phyloP scores from a whole-genome alignment of 352 stramenopile species.

The Phytophthora sp. region DNA sequence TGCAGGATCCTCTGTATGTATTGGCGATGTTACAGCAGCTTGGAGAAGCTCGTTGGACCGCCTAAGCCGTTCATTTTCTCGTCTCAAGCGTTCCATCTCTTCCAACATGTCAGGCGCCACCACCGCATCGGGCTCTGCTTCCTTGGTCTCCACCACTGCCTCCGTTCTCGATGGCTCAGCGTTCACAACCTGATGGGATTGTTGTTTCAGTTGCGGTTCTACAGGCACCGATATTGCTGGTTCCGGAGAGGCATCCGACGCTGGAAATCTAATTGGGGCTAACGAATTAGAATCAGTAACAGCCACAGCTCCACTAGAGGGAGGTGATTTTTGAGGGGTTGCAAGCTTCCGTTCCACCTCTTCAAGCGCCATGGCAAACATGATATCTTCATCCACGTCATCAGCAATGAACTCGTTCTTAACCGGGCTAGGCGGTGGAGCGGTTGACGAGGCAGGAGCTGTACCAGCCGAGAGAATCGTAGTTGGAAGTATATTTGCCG shows the following conservation, averaged over 20 bases:
- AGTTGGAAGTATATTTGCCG: not conserved
- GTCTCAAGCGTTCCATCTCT: slow-evolving; percentile 71
- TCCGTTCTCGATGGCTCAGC: slow-evolving; percentile 1
- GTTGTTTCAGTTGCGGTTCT: not conserved
- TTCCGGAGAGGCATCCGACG: not conserved
- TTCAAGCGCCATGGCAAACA: slow-evolving; percentile 71
- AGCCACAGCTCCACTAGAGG: not conserved
- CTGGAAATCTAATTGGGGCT: not conserved
- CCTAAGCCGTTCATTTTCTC: slow-evolving; percentile 69
- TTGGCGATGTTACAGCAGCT: slow-evolving; percentile 37
- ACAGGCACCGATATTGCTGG: slow-evolving; percentile 2
- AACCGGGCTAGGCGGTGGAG: not conserved
- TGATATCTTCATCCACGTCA: slow-evolving; percentile 67
- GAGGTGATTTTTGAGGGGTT: slow-evolving; percentile 28
- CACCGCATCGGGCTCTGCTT: not conserved
- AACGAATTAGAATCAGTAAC: slow-evolving; percentile 10
- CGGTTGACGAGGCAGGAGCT: not conserved
- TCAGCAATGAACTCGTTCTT: slow-evolving; percentile 68
- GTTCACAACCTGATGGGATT: not conserved
- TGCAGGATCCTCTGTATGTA: not conserved
- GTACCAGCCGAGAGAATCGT: not conserved
- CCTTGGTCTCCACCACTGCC: not conserved
- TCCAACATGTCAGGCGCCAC: slow-evolving; percentile 47
- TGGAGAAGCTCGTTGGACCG: slow-evolving; percentile 70
- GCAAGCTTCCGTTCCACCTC: slow-evolving; percentile 62